Evolutionary conservation across 2,329 filamentous ascomycete genomes (phyloP), one percentile per base, ranked within the genome.

Genomic region (Coniochaeta sp.): DNA sequence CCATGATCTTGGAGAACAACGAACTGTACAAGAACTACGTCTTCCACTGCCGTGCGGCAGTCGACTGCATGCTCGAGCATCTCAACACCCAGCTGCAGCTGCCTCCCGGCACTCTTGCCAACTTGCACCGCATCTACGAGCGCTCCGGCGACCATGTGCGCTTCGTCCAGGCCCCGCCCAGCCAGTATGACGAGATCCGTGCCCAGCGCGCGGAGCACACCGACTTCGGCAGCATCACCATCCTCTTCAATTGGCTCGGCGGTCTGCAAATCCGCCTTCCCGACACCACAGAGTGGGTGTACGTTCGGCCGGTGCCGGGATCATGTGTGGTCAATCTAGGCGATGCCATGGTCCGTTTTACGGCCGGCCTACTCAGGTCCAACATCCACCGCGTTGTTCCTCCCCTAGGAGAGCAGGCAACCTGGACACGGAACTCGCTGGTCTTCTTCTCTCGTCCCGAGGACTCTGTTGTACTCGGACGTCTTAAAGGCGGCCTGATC

Each of bases 241-340:
- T 75, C 7, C 67, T 76, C 12, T 75, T 76, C 62, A 76, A 75
- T 57, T 68, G 68, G 44, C 67, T 76, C 1, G 73, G 74, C 1
- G 74, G 74, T 2, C 64, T 77, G 32, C 74, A 77, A 60, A 70
- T 76, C 28, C 64, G 70, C 1, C 68, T 66, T 30, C 70, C 70
- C 2, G 67, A 63, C 1, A 42, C 62, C 24, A 62, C 65, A 28
- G 62, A 65, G 24, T 75, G 73, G 73, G 63, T 66, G 3, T 75
- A 71, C 58, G 71, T 76, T 0, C 66, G 67, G 36, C 74, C 73
- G 3, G 58, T 70, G 16, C 65, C 67, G 4, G 71, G 71, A 4
- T 68, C 69, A 57, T 71, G 69, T 3, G 71, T 76, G 22, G 68
- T 75, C 26, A 75, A 76, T 60, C 63, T 75, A 0, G 74, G 73